These are phyloP conservation scores for Hortiboletus flavorubellus DNA, from an alignment of 768 basidiomycete genomes.

Conservation along the genomic window DNA sequence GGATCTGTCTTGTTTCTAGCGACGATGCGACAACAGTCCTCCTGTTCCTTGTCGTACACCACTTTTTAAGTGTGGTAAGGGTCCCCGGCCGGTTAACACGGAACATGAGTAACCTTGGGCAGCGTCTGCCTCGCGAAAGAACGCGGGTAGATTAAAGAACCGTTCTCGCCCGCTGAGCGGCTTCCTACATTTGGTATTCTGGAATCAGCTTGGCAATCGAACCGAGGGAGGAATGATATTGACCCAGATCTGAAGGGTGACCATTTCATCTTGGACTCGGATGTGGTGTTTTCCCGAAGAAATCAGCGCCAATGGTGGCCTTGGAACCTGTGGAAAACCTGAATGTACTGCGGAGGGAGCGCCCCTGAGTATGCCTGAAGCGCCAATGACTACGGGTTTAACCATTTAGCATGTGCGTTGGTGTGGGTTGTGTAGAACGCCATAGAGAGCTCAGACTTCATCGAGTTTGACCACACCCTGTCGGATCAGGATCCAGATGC, in stretches of 20 bases:
- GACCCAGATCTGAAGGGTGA: slow-evolving; percentile 72
- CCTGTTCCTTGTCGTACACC: slow-evolving; percentile 70
- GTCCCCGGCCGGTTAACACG: slow-evolving; percentile 69
- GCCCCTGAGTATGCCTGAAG: slow-evolving; percentile 75
- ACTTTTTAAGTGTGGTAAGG: slow-evolving; percentile 55
- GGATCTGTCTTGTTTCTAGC: slow-evolving; percentile 79
- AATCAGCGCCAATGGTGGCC: slow-evolving; percentile 89
- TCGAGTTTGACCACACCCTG: slow-evolving; percentile 3
- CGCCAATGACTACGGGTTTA: slow-evolving; percentile 79
- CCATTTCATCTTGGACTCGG: slow-evolving; percentile 56
- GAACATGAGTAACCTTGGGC: slow-evolving; percentile 64
- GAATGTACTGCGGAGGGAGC: slow-evolving; percentile 58
- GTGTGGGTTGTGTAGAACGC: slow-evolving; percentile 3
- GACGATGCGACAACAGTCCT: slow-evolving; percentile 67
- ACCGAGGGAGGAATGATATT: slow-evolving; percentile 14
- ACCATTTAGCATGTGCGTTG: slow-evolving; percentile 55
- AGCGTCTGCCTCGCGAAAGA: slow-evolving; percentile 84
- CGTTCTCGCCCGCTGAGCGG: slow-evolving; percentile 76
- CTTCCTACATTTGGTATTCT: slow-evolving; percentile 49
- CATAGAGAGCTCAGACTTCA: slow-evolving; percentile 15
- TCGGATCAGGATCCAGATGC: not conserved
- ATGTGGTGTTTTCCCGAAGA: slow-evolving; percentile 75
- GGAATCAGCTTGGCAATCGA: slow-evolving; percentile 2
- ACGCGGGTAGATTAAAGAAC: slow-evolving; percentile 81
- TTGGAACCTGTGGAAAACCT: slow-evolving; percentile 71